Conservation (phyloP, 176 grass and related monocot species). For the Calamus simplicifolius region DNA sequence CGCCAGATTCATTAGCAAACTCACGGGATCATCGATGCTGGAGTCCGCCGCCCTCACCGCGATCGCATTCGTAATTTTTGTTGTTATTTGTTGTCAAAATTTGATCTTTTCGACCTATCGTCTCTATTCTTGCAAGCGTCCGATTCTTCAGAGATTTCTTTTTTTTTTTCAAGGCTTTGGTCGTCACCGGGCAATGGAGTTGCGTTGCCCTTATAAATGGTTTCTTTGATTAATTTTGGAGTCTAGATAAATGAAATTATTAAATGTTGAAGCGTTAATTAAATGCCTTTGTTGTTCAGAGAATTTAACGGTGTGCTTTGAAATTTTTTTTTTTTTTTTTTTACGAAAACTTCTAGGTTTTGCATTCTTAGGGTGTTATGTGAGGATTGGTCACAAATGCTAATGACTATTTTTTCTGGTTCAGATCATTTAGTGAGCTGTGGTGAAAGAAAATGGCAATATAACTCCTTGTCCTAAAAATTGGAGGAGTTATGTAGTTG, state of each 20-base stretch:
- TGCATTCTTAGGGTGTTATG: background rate
- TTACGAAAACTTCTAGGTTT: no score
- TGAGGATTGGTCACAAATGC: conserved; percentile 1
- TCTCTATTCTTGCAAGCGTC: background rate
- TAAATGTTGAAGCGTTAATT: no score
- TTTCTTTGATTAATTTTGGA: background rate
- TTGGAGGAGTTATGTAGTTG: conserved; percentile 40
- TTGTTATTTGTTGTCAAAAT: background rate
- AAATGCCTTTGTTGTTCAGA: no score
- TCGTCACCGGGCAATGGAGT: conserved; percentile 72
- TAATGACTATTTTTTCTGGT: conserved; percentile 5
- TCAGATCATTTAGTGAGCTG: conserved; percentile 21
- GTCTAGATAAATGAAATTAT: background rate
- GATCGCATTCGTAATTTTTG: conserved; percentile 42
- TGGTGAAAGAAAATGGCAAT: conserved; percentile 49
- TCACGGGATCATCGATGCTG: conserved; percentile 16
- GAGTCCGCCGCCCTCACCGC: conserved; percentile 72
- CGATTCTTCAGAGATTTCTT: background rate
- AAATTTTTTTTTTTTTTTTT: no score
- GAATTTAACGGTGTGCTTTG: no score
- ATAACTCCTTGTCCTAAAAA: conserved; percentile 26
- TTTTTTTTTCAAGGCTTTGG: conserved; percentile 42
- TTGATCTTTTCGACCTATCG: background rate
- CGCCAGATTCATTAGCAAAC: conserved; percentile 13
- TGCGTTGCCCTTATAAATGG: conserved; percentile 25